A percentile compares a stretch with the other conserved stretches of the same genome.
phyloP scores from a whole-genome alignment of 305 asterid species.

The Fraxinus latifolia region DNA sequence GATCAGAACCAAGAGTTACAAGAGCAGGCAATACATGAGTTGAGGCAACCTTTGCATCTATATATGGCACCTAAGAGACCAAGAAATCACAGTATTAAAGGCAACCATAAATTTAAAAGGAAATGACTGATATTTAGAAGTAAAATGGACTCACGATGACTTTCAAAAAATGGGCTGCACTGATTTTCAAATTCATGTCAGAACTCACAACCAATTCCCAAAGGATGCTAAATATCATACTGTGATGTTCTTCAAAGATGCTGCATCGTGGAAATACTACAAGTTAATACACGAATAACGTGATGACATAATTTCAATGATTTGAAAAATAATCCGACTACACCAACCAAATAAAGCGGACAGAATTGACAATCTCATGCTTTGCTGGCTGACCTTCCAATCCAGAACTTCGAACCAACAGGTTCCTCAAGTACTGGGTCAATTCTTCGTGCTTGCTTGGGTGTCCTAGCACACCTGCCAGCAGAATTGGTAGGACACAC shows the following conservation, averaged over 20 bases:
- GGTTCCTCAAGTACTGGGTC: conserved; percentile 65
- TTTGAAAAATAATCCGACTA: conserved; percentile 14
- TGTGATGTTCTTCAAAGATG: conserved; percentile 75
- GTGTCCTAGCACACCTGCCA: conserved; percentile 91
- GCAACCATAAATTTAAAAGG: conserved; percentile 2
- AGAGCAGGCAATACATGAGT: conserved; percentile 95
- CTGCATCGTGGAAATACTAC: conserved; percentile 49
- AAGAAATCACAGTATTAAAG: conserved; percentile 17
- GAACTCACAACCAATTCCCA: conserved; percentile 98
- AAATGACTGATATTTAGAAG: conserved; percentile 16
- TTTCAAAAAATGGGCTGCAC: conserved; percentile 83
- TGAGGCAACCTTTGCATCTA: conserved; percentile 83
- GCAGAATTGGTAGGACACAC: conserved; percentile 87
- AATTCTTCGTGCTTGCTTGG: conserved; percentile 67
- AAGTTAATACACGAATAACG: conserved; percentile 26
- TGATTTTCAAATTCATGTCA: conserved; percentile 60
- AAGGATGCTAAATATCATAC: conserved; percentile 71
- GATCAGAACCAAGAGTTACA: conserved; percentile 98
- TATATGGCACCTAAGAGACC: conserved; percentile 67
- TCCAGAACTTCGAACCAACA: conserved; percentile 62
- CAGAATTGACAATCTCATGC: conserved; percentile 70
- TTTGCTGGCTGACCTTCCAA: conserved; percentile 61
- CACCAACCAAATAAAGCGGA: conserved; percentile 89
- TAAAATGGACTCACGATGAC: conserved; percentile 64
- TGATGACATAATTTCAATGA: conserved; percentile 1